These are phyloP conservation scores for Backusella sp. DNA, from an alignment of 192 early-diverging fungal genomes.

Conservation along the genomic window DNA sequence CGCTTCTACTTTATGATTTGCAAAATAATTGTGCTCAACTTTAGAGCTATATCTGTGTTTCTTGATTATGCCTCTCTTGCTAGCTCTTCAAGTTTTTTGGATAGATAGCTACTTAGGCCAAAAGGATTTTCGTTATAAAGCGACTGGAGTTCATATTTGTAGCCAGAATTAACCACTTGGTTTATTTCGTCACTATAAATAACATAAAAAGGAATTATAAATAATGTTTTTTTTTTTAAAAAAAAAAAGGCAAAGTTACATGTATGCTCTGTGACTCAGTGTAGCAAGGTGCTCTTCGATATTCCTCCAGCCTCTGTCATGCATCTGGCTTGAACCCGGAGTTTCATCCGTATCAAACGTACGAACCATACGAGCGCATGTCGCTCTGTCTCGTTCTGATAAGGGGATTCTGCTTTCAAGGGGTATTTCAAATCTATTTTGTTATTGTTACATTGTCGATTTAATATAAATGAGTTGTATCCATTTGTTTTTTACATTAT, in stretches of 20 bases:
- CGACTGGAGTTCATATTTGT: slow-evolving; percentile 16
- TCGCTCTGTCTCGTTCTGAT: slow-evolving; percentile 19
- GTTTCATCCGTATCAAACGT: not conserved
- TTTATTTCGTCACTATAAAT: slow-evolving; percentile 11
- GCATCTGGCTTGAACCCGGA: not conserved
- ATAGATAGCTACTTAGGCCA: not conserved
- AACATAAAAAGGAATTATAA: not conserved
- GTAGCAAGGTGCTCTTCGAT: not conserved
- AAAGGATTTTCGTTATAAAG: slow-evolving; percentile 11
- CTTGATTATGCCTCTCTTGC: not conserved
- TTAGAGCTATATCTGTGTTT: not conserved
- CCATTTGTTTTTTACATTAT: too few relatives aligned
- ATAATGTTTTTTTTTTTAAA: too few relatives aligned
- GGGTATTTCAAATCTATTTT: slow-evolving; percentile 16
- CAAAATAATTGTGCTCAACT: not conserved
- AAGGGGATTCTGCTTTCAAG: slow-evolving; percentile 1
- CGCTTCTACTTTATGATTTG: not conserved
- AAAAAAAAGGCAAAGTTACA: slow-evolving; percentile 1
- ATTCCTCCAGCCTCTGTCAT: not conserved
- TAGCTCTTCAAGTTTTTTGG: not conserved
- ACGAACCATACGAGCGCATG: slow-evolving; percentile 10
- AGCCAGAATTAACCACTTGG: not conserved
- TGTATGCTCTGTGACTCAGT: slow-evolving; percentile 4
- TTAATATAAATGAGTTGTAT: not conserved
- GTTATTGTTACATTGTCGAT: not conserved